Percentiles rank a stretch among this genome's conserved stretches.
Evolutionary conservation across 768 basidiomycete species (phyloP).

Genomic region (Rhizopogon vinicolor): DNA sequence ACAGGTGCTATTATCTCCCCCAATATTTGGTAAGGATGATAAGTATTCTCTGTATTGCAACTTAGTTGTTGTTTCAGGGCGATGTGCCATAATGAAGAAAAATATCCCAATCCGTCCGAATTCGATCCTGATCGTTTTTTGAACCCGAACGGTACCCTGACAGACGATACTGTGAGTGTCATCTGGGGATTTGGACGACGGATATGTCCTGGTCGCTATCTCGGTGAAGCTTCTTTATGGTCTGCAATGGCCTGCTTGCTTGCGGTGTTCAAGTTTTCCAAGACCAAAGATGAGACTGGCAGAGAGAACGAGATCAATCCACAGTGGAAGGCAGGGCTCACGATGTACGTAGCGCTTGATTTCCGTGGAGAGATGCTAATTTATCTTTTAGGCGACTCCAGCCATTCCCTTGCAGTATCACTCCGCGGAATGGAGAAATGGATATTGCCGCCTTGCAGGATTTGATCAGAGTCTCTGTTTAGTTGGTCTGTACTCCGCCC

Average conservation of each 20-base stretch:
- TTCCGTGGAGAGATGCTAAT: not conserved
- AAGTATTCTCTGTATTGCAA: not conserved
- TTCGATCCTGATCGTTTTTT: constrained; percentile 36
- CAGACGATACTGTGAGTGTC: constrained; percentile 10
- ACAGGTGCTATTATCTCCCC: constrained; percentile 12
- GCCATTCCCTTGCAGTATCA: constrained; percentile 11
- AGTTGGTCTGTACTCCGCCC: no score
- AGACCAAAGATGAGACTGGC: constrained; percentile 2
- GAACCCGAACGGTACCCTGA: constrained; percentile 5
- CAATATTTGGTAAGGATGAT: not conserved
- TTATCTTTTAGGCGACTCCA: constrained; percentile 7
- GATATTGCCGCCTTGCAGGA: no score
- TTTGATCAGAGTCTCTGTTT: no score
- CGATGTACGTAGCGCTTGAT: constrained; percentile 7
- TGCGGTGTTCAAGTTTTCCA: constrained; percentile 8
- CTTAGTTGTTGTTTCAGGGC: constrained; percentile 5
- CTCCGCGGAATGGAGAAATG: no score
- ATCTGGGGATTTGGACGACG: no score
- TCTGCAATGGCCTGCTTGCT: constrained; percentile 12
- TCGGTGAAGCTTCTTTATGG: constrained; percentile 11
- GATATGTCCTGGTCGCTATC: no score
- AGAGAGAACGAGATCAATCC: constrained; percentile 4
- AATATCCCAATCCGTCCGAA: constrained; percentile 30
- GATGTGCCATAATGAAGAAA: constrained; percentile 18
- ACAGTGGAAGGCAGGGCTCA: constrained; percentile 10